Percentiles rank a stretch among this genome's conserved stretches.
Conservation (phyloP, 192 early-diverging fungal genomes). For the Backusella westeae region DNA sequence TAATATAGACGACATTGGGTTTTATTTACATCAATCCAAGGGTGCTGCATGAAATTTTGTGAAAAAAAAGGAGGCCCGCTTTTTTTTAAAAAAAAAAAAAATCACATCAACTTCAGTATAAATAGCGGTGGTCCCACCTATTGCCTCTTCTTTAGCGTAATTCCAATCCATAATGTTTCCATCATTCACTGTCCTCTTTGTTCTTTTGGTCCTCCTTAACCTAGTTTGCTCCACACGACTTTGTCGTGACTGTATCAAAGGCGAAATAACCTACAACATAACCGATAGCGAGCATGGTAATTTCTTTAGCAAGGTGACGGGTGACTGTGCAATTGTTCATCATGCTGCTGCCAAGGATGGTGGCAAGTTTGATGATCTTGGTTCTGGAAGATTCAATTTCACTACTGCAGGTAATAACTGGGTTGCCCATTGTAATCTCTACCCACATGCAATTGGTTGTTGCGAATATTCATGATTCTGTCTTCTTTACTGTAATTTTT, state of each 20-base stretch:
- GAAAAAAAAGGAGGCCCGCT: not conserved
- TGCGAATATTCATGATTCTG: not conserved
- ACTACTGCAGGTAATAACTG: not conserved
- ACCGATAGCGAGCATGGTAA: not conserved
- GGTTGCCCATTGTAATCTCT: not conserved
- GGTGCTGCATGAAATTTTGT: not conserved
- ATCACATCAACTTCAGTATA: not conserved
- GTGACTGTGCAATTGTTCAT: not conserved
- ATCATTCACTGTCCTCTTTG: not conserved
- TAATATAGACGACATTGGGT: not conserved
- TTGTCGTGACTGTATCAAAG: not conserved
- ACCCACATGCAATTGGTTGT: not conserved
- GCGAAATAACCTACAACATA: not conserved
- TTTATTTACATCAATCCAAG: not conserved
- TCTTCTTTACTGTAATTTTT: not conserved
- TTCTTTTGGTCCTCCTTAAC: not conserved
- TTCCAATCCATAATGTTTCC: not conserved
- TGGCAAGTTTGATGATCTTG: not conserved
- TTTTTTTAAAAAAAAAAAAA: not conserved
- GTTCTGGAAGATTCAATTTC: not conserved
- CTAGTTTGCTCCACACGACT: not conserved
- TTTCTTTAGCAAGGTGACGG: not conserved
- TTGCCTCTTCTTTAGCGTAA: not conserved
- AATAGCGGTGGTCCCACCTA: not conserved
- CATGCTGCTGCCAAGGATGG: not conserved